Percentiles rank a stretch among this genome's conserved stretches.
Conservation (phyloP, 192 early-diverging fungal species). For the Fimicolochytrium jonesii region DNA sequence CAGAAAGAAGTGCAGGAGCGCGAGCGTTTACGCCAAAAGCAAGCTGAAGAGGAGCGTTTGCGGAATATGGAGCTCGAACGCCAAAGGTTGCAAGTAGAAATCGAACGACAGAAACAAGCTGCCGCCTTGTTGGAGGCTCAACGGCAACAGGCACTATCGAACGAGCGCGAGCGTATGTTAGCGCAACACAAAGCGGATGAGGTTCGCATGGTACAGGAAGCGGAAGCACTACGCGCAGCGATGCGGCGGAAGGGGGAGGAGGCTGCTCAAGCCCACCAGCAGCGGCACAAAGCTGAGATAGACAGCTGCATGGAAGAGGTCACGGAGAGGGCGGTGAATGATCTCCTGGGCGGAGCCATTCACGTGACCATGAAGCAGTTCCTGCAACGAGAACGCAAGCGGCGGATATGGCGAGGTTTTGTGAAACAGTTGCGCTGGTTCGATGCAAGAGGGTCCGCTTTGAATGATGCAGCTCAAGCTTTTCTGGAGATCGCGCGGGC, state of each 20-base stretch:
- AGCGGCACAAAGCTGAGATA: background rate
- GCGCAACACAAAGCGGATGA: background rate
- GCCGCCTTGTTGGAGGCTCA: background rate
- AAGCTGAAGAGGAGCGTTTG: background rate
- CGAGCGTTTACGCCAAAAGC: too few species aligned
- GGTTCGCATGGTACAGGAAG: background rate
- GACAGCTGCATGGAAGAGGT: background rate
- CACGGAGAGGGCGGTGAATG: background rate
- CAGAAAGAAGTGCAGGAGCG: too few species aligned
- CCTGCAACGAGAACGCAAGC: background rate
- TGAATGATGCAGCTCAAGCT: background rate
- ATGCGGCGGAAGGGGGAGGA: background rate
- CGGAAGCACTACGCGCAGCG: too few species aligned
- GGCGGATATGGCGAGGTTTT: background rate
- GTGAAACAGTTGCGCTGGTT: conserved; percentile 1
- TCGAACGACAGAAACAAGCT: background rate
- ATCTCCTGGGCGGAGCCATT: background rate
- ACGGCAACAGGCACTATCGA: background rate
- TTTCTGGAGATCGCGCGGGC: conserved; percentile 10
- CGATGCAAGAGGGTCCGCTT: background rate
- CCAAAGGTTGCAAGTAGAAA: background rate
- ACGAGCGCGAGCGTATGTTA: background rate
- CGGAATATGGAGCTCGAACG: background rate
- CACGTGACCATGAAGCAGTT: background rate
- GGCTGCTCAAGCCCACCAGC: background rate